A percentile compares a stretch with the other conserved stretches of the same genome.
Conservation (phyloP, 768 basidiomycete species). For the Boletus rubropictus region DNA sequence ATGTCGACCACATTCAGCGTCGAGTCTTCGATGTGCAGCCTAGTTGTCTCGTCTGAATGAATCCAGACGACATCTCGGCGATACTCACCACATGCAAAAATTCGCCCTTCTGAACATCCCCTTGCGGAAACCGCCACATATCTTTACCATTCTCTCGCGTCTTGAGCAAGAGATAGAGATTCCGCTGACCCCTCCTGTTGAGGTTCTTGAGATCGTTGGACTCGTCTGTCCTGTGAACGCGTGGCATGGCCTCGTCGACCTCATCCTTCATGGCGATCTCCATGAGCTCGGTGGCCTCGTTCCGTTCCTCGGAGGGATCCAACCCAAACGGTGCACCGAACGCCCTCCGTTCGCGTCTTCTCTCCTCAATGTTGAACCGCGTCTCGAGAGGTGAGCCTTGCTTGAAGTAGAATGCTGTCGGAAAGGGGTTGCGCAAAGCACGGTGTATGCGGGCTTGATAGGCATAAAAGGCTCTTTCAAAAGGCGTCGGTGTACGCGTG, state of each 20-base stretch:
- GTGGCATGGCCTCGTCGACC: constrained; percentile 55
- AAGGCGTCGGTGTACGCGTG: constrained; percentile 62
- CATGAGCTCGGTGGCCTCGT: constrained; percentile 48
- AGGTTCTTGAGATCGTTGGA: constrained; percentile 63
- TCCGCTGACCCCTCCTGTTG: constrained; percentile 78
- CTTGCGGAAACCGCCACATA: constrained; percentile 80
- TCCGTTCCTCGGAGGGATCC: constrained; percentile 38
- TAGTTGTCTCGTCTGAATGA: constrained; percentile 23
- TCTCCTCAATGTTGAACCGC: constrained; percentile 73
- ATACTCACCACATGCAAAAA: constrained; percentile 68
- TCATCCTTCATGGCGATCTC: constrained; percentile 56
- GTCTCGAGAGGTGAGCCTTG: constrained; percentile 80
- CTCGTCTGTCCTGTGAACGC: constrained; percentile 56
- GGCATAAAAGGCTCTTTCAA: constrained; percentile 76
- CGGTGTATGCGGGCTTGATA: constrained; percentile 82
- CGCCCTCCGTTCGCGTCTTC: constrained; percentile 60
- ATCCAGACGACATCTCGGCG: not conserved
- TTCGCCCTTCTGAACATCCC: constrained; percentile 54
- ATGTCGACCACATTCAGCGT: constrained; percentile 63
- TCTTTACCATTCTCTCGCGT: constrained; percentile 40
- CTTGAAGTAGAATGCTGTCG: constrained; percentile 90
- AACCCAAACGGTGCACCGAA: constrained; percentile 63
- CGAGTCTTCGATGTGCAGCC: constrained; percentile 71
- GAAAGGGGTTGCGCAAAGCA: constrained; percentile 83
- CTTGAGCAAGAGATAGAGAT: constrained; percentile 81